Evolutionary conservation across 495 filamentous ascomycete genomes (phyloP), one percentile per base, ranked within the genome.

Genomic region (Usnea hakonensis): DNA sequence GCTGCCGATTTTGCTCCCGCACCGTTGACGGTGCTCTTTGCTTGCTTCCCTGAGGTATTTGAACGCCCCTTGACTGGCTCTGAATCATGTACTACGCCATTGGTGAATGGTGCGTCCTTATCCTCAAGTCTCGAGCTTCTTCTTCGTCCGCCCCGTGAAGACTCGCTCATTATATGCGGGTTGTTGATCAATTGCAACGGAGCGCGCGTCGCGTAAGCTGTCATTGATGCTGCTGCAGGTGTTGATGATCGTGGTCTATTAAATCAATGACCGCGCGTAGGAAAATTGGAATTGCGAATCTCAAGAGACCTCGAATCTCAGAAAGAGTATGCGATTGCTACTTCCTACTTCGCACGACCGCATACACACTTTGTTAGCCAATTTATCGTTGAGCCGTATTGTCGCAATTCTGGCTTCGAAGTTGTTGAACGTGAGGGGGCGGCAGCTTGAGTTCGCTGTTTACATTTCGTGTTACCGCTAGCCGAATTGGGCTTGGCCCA

Each of bases 41-140:
- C 69, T 40, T 75, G 69, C 63, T 73, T 73, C 60, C 32, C 57
- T 21, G 59, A 55, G 44, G 43, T 23, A 28, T 50, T 65, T 43
- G 67, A 65, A 37, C 58, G 58, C 3, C 38, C 57, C 60, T 61
- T 67, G 9, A 36, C 55, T 52, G 58, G 50, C 55, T 66, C 70
- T 54, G 38, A 46, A 5, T 55, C 60, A 37, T 72, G 56, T 10
- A 50, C 58, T 37, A 60, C 30, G 16, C 69, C 67, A 46, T 67
- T 63, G 48, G 57, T 17, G 19, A 61, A 38, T 33, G 59, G 62
- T 44, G 38, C 57, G 50, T 74, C 72, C 50, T 74, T 80, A 55
- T 77, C 68, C 61, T 75, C 77, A 37, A 77, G 69, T 64, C 75
- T 74, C 56, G 73, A 72, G 57, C 75, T 76, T 63, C 70, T 69